These are phyloP conservation scores for Cladosporium cucumerinum DNA, from an alignment of 2,329 filamentous ascomycete genomes.

Conservation along the genomic window DNA sequence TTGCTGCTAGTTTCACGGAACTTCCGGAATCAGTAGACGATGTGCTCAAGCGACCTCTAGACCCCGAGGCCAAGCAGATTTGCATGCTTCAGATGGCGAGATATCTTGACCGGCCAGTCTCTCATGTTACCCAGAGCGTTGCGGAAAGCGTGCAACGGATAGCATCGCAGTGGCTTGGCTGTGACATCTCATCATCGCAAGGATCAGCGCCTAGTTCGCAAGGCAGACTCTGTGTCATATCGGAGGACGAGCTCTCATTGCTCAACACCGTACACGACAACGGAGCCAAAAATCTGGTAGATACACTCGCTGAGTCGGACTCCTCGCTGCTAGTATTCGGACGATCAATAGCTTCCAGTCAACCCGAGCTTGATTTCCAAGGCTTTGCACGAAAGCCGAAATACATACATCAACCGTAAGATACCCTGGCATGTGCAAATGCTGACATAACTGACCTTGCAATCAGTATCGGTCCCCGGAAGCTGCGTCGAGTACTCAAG, in stretches of 20 bases:
- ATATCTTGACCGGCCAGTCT: not conserved
- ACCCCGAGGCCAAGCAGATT: not conserved
- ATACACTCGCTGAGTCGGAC: not conserved
- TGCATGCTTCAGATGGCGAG: not conserved
- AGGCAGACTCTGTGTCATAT: not conserved
- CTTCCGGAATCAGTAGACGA: not conserved
- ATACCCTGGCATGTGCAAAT: no score
- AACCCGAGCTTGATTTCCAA: conserved; percentile 10
- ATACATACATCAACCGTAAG: conserved; percentile 19
- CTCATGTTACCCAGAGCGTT: not conserved
- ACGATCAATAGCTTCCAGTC: not conserved
- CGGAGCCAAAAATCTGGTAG: not conserved
- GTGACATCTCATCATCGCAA: not conserved
- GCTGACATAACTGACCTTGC: not conserved
- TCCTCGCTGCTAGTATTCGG: conserved; percentile 14
- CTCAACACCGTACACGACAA: not conserved
- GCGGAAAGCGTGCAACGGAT: not conserved
- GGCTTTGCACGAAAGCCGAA: conserved; percentile 15
- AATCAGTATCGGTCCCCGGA: conserved; percentile 23
- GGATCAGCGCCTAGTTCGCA: not conserved
- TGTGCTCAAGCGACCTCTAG: not conserved
- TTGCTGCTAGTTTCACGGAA: not conserved
- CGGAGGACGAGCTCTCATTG: not conserved
- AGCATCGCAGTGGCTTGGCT: conserved; percentile 12
- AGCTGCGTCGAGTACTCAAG: conserved; percentile 20